Conservation (phyloP, 805 yeast genomes). For the Saccharomyces jurei region DNA sequence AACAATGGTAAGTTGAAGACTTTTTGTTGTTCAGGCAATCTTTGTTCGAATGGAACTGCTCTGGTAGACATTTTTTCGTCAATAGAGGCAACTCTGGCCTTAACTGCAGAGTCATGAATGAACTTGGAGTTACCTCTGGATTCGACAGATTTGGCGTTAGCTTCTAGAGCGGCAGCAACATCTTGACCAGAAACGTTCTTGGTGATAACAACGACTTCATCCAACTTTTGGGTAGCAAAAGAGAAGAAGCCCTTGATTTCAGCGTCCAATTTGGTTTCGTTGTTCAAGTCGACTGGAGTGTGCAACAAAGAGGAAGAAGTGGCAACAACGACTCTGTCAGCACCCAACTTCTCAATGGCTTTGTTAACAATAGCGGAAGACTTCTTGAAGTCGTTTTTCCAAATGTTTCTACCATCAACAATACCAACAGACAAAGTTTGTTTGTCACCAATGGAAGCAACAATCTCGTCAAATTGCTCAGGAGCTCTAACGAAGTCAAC, state of each 20-base stretch:
- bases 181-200: slow-evolving; percentile 78
- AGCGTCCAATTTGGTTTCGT: slow-evolving; percentile 84
- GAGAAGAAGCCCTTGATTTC: slow-evolving; percentile 97
- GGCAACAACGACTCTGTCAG: slow-evolving; percentile 79
- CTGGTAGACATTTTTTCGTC: slow-evolving; percentile 74
- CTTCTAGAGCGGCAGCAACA: slow-evolving; percentile 68
- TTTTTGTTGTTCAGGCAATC: slow-evolving; percentile 81
- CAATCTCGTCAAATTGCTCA: slow-evolving; percentile 85
- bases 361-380: slow-evolving; percentile 74
- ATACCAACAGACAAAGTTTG: slow-evolving; percentile 93
- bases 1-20: slow-evolving; percentile 90
- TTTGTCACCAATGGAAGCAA: slow-evolving; percentile 51
- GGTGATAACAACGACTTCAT: slow-evolving; percentile 85
- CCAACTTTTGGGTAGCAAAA: slow-evolving; percentile 92
- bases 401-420: slow-evolving; percentile 97
- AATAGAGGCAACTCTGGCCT: slow-evolving; percentile 73
- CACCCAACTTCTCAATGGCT: slow-evolving; percentile 80
- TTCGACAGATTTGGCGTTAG: slow-evolving; percentile 78
- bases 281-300: slow-evolving; percentile 93
- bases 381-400: slow-evolving; percentile 92
- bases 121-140: slow-evolving; percentile 80
- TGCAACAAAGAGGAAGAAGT: slow-evolving; percentile 95
- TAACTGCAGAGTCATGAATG: slow-evolving; percentile 88
- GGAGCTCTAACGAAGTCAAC: slow-evolving; percentile 94
- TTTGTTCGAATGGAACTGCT: slow-evolving; percentile 74